Evolutionary conservation across 257 asterid species (phyloP).

Genomic region (Misopates orontium): DNA sequence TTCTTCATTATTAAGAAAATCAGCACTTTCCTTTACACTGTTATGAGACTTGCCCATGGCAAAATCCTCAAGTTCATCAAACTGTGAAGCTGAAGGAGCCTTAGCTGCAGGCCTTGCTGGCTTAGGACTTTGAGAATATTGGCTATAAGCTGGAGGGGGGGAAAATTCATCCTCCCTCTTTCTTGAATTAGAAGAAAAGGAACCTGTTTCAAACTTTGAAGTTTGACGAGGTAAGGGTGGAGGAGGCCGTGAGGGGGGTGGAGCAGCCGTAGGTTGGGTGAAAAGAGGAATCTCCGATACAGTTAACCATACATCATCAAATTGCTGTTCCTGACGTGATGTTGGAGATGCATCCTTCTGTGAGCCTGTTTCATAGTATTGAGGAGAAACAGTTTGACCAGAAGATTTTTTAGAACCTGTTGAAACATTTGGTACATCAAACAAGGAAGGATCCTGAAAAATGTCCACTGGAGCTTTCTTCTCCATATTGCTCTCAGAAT

Average conservation of each 20-base stretch:
- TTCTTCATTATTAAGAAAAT: slow-evolving; percentile 52
- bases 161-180: slow-evolving; percentile 58
- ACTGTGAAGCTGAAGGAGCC: slow-evolving; percentile 64
- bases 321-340: slow-evolving; percentile 51
- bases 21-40: slow-evolving; percentile 48
- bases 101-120: slow-evolving; percentile 47
- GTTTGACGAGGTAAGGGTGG: slow-evolving; percentile 77
- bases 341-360: slow-evolving; percentile 57
- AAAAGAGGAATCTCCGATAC: slow-evolving; percentile 92
- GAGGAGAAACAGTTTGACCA: slow-evolving; percentile 59
- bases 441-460: slow-evolving; percentile 67
- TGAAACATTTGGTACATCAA: slow-evolving; percentile 67
- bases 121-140: slow-evolving; percentile 59
- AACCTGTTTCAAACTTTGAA: slow-evolving; percentile 49
- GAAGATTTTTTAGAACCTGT: slow-evolving; percentile 53
- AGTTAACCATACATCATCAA: slow-evolving; percentile 81
- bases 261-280: slow-evolving; percentile 85
- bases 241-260: slow-evolving; percentile 98
- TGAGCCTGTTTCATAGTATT: slow-evolving; percentile 50
- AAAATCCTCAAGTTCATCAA: slow-evolving; percentile 92
- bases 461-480: slow-evolving; percentile 50
- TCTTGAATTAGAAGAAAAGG: slow-evolving; percentile 55
- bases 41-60: slow-evolving; percentile 59
- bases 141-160: slow-evolving; percentile 53
- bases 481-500: slow-evolving; percentile 53